A percentile compares a stretch with the other conserved stretches of the same genome.
Evolutionary conservation across 2,329 filamentous ascomycete genomes (phyloP).

Genomic region (Epichloe sp.): DNA sequence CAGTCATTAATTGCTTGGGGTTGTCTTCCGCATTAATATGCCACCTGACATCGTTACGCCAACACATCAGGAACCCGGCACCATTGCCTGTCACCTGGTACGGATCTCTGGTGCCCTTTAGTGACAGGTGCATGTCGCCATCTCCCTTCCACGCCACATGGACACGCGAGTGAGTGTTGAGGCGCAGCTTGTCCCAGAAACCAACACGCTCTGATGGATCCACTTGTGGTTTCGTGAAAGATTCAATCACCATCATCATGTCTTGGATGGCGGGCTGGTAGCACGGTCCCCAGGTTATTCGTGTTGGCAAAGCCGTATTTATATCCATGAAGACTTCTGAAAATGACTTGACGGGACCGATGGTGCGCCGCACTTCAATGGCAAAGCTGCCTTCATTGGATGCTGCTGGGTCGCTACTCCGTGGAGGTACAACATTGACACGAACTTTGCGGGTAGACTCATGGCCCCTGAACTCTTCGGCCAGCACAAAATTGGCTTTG

Average conservation of each 20-base stretch:
- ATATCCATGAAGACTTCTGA: constrained; percentile 87
- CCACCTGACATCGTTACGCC: constrained; percentile 87
- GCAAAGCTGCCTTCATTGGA: constrained; percentile 55
- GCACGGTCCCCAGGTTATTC: constrained; percentile 92
- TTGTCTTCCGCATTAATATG: constrained; percentile 75
- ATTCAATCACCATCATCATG: constrained; percentile 99
- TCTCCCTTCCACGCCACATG: constrained; percentile 87
- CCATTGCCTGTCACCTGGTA: constrained; percentile 88
- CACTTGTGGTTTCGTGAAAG: constrained; percentile 88
- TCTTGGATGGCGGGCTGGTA: constrained; percentile 98
- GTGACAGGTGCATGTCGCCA: constrained; percentile 82
- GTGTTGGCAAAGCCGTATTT: constrained; percentile 81
- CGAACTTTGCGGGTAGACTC: constrained; percentile 70
- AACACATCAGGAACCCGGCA: constrained; percentile 95
- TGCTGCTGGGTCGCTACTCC: constrained; percentile 38
- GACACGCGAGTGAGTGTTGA: constrained; percentile 87
- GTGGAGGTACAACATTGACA: constrained; percentile 71
- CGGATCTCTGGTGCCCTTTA: constrained; percentile 86
- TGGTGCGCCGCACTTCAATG: constrained; percentile 78
- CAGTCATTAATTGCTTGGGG: constrained; percentile 85
- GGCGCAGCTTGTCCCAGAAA: constrained; percentile 96
- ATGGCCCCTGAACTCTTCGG: constrained; percentile 75
- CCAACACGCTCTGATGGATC: constrained; percentile 89
- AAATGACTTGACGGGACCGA: constrained; percentile 91
- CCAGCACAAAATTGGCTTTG: constrained; percentile 85